Conservation (phyloP, 164 flowering plant genomes). For the Piper longum region DNA sequence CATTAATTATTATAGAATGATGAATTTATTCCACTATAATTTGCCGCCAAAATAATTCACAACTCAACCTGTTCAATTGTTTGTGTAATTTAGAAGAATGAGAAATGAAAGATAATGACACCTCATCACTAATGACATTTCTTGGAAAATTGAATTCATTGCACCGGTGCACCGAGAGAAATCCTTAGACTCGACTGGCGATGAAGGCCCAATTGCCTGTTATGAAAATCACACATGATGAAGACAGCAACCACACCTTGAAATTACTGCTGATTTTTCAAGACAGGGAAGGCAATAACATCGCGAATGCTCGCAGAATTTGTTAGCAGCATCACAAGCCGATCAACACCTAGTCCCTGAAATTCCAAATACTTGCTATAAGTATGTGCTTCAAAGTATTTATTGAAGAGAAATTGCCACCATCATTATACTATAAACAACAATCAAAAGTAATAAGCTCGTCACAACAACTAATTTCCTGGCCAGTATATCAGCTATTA, state of each 20-base stretch:
- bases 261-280: constrained; percentile 51
- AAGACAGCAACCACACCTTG: background rate
- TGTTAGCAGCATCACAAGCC: constrained; percentile 93
- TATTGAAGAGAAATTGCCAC: background rate
- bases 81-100: background rate
- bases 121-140: background rate
- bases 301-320: constrained; percentile 86
- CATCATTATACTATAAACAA: background rate
- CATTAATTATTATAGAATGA: no score
- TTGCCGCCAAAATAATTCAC: background rate
- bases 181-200: background rate
- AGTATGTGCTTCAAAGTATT: background rate
- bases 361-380: background rate
- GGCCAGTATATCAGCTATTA: background rate
- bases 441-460: background rate
- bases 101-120: background rate
- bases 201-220: background rate
- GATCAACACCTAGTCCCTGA: constrained; percentile 92
- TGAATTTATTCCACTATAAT: background rate
- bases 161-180: background rate
- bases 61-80: background rate
- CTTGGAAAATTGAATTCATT: background rate
- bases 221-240: background rate
- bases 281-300: constrained; percentile 90
- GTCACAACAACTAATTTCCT: background rate